phyloP scores from a whole-genome alignment of 2,329 filamentous ascomycete genomes.

The Aplosporella prunicola region DNA sequence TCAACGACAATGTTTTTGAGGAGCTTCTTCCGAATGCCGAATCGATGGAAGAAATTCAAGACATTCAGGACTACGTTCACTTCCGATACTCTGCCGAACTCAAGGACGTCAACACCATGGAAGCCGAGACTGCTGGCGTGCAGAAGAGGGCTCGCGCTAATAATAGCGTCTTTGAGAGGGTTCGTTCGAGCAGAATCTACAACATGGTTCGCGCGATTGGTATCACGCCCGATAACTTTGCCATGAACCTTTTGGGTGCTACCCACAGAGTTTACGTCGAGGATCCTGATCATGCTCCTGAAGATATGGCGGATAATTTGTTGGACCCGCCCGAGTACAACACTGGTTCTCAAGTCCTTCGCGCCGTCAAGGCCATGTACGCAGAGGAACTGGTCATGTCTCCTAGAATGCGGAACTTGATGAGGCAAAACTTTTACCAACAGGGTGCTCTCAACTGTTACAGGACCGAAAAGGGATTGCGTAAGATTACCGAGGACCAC shows the following conservation, averaged over 20 bases:
- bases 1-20: slow-evolving; percentile 64
- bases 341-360: slow-evolving; percentile 66
- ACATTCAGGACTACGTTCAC: slow-evolving; percentile 91
- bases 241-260: slow-evolving; percentile 71
- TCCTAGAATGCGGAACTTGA: slow-evolving; percentile 79
- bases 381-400: slow-evolving; percentile 82
- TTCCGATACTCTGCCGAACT: slow-evolving; percentile 83
- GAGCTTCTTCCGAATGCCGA: slow-evolving; percentile 71
- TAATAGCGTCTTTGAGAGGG: slow-evolving; percentile 70
- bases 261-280: slow-evolving; percentile 76
- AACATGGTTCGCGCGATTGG: slow-evolving; percentile 81
- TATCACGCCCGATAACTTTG: slow-evolving; percentile 79
- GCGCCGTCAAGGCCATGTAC: slow-evolving; percentile 76
- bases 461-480: slow-evolving; percentile 87
- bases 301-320: slow-evolving; percentile 77
- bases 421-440: slow-evolving; percentile 75
- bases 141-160: slow-evolving; percentile 78
- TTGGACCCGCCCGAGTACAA: slow-evolving; percentile 61
- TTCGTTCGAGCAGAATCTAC: slow-evolving; percentile 71
- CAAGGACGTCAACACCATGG: slow-evolving; percentile 63
- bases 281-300: slow-evolving; percentile 68
- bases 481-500: slow-evolving; percentile 88
- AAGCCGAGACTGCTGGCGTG: slow-evolving; percentile 52
- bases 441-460: slow-evolving; percentile 77
- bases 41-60: slow-evolving; percentile 91